Base-by-base conservation (phyloP, 805 yeast species). In the Metschnikowia reukaufii region DNA sequence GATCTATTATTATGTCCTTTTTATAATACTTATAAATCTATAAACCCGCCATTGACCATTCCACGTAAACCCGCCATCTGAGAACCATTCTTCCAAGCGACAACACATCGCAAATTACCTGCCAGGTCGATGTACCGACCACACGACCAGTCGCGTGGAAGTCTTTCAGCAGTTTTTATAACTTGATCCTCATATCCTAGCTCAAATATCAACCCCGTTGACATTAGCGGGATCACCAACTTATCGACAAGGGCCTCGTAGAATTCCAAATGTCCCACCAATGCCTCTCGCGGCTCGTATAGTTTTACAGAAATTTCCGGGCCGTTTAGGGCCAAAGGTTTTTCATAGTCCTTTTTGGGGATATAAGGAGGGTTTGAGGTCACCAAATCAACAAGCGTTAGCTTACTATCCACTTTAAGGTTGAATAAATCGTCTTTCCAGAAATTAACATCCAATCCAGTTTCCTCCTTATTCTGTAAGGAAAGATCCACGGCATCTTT, bases 331-430 rank as follows among this genome's bases (percentile, higher is more conserved):
- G 41, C 36, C 9, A 64, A 41, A 0, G 76, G 65, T 4, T 64
- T 57, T 8, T 50, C 50, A 57, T 77, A 77, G 39, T 83, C 82
- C 0, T 51, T 39, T 2, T 25, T 6, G 0, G 88, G 81, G 5
- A 91, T 83, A 60, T 92, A 92, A 0, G 99, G 99, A 0, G 99
- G 99, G 56, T 92, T 92, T n/a, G 96, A 80, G 0, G 84, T 76
- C 0, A 94, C 60, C 2, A 92, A 44, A 48, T 84, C 86, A 15
- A 71, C 60, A 16, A n/a, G 21, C 31, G 16, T 16, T 8, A 45
- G 41, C 20, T 45, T 35, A 16, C 29, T 38, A 1, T 25, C 44
- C 7, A 37, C 41, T 17, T 34, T 30, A 34, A 38, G 36, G 8
- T 8, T 41, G 29, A 49, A 38, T n/a, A 56, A 42, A 29, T 54